These are phyloP conservation scores for Penicillium fuscoglaucum DNA, from an alignment of 2,329 filamentous ascomycete species.

Conservation along the genomic window DNA sequence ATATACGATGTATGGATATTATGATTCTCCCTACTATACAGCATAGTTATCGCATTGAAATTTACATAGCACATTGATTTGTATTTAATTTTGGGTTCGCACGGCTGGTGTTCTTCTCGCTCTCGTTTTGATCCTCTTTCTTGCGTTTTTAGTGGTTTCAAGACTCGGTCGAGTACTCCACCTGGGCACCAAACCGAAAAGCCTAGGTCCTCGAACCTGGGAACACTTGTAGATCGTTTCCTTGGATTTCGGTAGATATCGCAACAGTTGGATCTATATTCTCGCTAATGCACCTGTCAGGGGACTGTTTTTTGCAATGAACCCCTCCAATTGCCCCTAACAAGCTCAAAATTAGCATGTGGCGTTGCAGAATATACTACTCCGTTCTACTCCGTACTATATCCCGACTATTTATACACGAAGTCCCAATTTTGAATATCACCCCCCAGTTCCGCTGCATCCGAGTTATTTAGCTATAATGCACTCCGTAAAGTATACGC, in stretches of 20 bases:
- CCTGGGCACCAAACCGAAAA: neutral
- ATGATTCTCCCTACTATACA: neutral
- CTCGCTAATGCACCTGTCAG: constrained; percentile 10
- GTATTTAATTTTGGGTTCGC: neutral
- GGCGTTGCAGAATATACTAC: neutral
- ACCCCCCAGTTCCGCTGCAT: neutral
- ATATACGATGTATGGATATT: neutral
- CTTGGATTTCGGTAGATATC: neutral
- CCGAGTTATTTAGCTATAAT: neutral
- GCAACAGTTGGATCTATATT: neutral
- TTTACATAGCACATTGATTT: neutral
- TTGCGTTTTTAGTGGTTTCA: neutral
- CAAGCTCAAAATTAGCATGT: neutral
- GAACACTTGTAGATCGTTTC: constrained; percentile 1
- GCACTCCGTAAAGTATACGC: neutral
- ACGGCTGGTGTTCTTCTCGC: neutral
- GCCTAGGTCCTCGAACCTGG: neutral
- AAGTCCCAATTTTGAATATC: neutral
- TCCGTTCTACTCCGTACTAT: too few relatives aligned
- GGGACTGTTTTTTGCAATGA: neutral
- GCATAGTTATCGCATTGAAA: neutral
- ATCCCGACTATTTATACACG: neutral
- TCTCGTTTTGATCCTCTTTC: neutral
- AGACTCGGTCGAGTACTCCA: constrained; percentile 1
- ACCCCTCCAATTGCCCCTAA: neutral